Base-by-base conservation (phyloP, 2,329 filamentous ascomycete genomes). In the Aureobasidium mangrovei region DNA sequence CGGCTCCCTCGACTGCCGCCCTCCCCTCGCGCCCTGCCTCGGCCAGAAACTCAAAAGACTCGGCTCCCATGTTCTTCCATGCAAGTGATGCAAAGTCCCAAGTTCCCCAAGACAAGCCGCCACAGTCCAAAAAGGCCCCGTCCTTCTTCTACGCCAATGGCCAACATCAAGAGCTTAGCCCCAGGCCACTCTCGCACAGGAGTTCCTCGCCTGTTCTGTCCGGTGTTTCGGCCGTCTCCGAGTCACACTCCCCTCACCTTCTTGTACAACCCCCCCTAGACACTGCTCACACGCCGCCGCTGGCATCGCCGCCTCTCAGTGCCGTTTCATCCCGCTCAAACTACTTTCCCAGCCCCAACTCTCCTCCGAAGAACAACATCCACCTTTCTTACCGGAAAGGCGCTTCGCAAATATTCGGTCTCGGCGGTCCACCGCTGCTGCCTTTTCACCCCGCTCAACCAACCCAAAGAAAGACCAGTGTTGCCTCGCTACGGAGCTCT, bases 61-160 rank as follows among this genome's bases (percentile, higher is more conserved):
- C 53, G 31, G 33, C 31, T n/a, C 32, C 43, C 10, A 48, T 48
- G 72, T 97, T 97, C 77, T 96, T 98, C 68, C 91, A 94, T 67
- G 93, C 91, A 29, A 88, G 84, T 67, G 88, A 95, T 61, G 86
- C 79, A 38, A 84, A 80, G 49, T 62, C 64, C 48, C 64, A 55
- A 57, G 64, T 45, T 53, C 60, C 27, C 54, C 64, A 12, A 67
- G 67, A 56, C 3, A 32, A 39, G 4, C 68, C 68, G 56, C 67
- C 67, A 38, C 66, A 59, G 57, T 58, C 60, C 27, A 73, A 70
- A 67, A 79, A 77, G 60, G 66, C 69, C 36, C 66, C 73, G 4
- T 67, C 69, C 1, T 79, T 79, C 64, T 73, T 77, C 59, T 76
- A 78, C 60, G 75, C 75, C 4, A 77, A 76, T 60, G 69, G 76